These are phyloP conservation scores for Bathelium albidoporum DNA, from an alignment of 495 filamentous ascomycete genomes.

Conservation along the genomic window DNA sequence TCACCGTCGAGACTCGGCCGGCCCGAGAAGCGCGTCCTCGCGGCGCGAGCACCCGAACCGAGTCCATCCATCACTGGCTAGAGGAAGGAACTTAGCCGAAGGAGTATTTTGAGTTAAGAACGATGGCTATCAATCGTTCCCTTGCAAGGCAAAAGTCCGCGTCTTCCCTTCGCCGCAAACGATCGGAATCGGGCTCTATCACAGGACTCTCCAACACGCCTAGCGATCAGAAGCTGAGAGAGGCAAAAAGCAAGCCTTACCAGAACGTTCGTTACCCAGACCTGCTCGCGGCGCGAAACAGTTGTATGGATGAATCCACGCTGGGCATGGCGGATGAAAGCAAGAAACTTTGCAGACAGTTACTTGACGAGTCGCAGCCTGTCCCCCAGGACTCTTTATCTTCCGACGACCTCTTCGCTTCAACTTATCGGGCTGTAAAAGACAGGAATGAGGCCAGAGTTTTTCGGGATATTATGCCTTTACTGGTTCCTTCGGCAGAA, in stretches of 20 bases:
- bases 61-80: neutral
- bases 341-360: conserved; percentile 18
- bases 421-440: neutral
- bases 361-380: conserved; percentile 27
- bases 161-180: conserved; percentile 28
- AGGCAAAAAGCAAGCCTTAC: conserved; percentile 34
- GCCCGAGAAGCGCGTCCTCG: no score
- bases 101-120: conserved; percentile 21
- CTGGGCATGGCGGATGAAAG: conserved; percentile 25
- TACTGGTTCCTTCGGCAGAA: conserved; percentile 7
- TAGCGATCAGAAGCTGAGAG: conserved; percentile 33
- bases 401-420: conserved; percentile 10
- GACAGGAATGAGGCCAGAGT: conserved; percentile 8
- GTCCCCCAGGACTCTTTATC: conserved; percentile 31
- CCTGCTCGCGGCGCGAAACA: conserved; percentile 29
- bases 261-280: conserved; percentile 26
- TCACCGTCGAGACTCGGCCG: no score
- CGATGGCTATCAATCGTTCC: neutral
- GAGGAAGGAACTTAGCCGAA: conserved; percentile 22
- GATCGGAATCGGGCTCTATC: conserved; percentile 28
- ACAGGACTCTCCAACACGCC: no score
- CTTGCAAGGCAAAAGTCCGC: conserved; percentile 22
- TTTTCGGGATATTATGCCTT: neutral
- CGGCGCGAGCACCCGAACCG: no score
- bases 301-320: conserved; percentile 32